Conservation (phyloP, 106 monocot species). For the Dioscorea alata region DNA sequence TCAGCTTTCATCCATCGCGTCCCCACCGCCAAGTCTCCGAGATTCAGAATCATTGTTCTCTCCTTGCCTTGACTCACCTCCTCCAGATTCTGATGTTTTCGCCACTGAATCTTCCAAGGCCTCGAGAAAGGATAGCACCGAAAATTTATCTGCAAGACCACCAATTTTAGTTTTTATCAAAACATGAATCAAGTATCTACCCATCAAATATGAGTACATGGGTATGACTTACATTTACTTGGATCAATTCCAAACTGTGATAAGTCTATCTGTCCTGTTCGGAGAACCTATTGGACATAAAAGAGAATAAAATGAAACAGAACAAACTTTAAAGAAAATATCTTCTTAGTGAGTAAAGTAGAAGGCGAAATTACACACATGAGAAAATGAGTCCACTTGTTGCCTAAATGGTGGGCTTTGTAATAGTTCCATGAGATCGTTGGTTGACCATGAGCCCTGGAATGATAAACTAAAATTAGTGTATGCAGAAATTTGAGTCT, state of each 20-base stretch:
- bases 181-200: background rate
- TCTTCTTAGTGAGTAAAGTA: background rate
- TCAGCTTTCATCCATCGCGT: slow-evolving; percentile 82
- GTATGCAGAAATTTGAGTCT: background rate
- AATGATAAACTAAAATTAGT: background rate
- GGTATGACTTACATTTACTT: slow-evolving; percentile 69
- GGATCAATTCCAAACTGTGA: slow-evolving; percentile 91
- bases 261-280: slow-evolving; percentile 85
- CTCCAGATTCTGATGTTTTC: slow-evolving; percentile 38
- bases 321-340: background rate
- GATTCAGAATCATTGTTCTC: slow-evolving; percentile 25
- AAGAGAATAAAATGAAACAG: background rate
- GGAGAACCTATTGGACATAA: slow-evolving; percentile 56
- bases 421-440: slow-evolving; percentile 62
- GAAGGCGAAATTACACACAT: slow-evolving; percentile 40
- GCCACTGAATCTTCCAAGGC: slow-evolving; percentile 83
- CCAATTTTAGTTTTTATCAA: background rate
- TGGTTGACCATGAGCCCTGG: slow-evolving; percentile 67
- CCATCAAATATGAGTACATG: background rate
- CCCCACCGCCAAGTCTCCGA: slow-evolving; percentile 17
- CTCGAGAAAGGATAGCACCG: slow-evolving; percentile 75
- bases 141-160: slow-evolving; percentile 42
- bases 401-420: slow-evolving; percentile 96
- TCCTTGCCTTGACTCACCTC: slow-evolving; percentile 13
- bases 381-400: slow-evolving; percentile 88